These are phyloP conservation scores for Backusella mclennaniae DNA, from an alignment of 192 early-diverging fungal species.

Conservation along the genomic window DNA sequence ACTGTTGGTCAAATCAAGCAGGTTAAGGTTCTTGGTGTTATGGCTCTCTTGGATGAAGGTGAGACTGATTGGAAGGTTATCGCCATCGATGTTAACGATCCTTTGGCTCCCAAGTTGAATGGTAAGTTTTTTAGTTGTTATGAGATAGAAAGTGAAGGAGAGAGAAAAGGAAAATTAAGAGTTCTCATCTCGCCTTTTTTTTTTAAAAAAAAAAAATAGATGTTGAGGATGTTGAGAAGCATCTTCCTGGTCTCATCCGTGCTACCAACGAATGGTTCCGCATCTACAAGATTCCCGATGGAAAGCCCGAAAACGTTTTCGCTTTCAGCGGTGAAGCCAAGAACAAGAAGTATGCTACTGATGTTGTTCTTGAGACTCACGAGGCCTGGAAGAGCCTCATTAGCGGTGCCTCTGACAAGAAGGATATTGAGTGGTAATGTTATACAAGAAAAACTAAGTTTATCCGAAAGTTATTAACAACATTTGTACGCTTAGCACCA, in stretches of 20 bases:
- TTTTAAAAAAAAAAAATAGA: conserved; percentile 43
- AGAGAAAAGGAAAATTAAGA: background rate
- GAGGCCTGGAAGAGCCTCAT: conserved; percentile 93
- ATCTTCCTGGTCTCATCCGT: conserved; percentile 92
- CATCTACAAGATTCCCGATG: conserved; percentile 99
- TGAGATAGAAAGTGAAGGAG: background rate
- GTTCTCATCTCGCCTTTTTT: background rate
- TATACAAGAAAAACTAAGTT: background rate
- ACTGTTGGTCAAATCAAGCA: conserved; percentile 96
- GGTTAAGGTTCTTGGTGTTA: conserved; percentile 97
- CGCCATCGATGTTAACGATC: conserved; percentile 97
- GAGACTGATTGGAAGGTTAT: conserved; percentile 99
- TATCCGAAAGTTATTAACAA: background rate
- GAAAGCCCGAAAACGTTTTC: conserved; percentile 99
- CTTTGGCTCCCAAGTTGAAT: conserved; percentile 94
- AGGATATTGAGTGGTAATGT: conserved; percentile 70
- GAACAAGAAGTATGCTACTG: conserved; percentile 84
- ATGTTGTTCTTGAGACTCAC: conserved; percentile 89
- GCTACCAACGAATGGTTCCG: conserved; percentile 99
- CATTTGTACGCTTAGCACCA: conserved; percentile 47
- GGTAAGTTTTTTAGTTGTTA: conserved; percentile 39
- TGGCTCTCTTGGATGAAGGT: conserved; percentile 98
- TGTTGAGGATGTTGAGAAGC: conserved; percentile 98
- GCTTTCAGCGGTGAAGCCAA: conserved; percentile 91
- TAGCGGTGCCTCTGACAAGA: conserved; percentile 61